Evolutionary conservation across 345 rosid species (phyloP).

Genomic region (Gossypium raimondii): DNA sequence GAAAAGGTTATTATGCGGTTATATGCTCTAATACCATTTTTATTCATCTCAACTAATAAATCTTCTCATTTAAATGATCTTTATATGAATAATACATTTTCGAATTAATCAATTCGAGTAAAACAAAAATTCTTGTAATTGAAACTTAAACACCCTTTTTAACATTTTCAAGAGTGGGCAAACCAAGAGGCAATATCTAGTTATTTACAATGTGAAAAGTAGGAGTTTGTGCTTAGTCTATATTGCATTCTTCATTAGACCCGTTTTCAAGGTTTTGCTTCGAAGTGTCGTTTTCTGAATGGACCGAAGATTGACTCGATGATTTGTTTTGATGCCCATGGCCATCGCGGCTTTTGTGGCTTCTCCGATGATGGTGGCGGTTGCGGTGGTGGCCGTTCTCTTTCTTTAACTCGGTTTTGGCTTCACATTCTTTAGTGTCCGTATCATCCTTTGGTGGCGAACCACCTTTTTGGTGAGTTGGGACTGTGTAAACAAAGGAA

Average conservation of each 20-base stretch:
- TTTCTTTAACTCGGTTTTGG: slow-evolving; percentile 31
- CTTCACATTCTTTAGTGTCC: slow-evolving; percentile 25
- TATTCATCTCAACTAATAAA: too few relatives aligned
- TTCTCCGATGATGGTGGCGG: background rate
- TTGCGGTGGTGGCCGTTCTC: slow-evolving; percentile 35
- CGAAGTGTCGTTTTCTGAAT: slow-evolving; percentile 20
- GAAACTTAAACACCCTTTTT: background rate
- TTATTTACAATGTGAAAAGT: background rate
- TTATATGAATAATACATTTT: too few relatives aligned
- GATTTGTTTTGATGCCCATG: slow-evolving; percentile 28
- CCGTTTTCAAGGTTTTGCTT: slow-evolving; percentile 24
- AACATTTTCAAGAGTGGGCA: background rate
- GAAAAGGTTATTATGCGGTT: too few relatives aligned
- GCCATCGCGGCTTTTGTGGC: slow-evolving; percentile 3
- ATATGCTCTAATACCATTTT: too few relatives aligned
- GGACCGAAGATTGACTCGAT: slow-evolving; percentile 24
- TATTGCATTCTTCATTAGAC: slow-evolving; percentile 9
- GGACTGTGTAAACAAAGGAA: slow-evolving; percentile 62
- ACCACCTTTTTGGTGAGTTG: slow-evolving; percentile 26
- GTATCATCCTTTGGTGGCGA: slow-evolving; percentile 16
- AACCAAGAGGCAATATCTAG: background rate
- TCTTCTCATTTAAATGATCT: too few relatives aligned
- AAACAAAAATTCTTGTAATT: slow-evolving; percentile 3
- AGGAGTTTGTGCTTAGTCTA: background rate
- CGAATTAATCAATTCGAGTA: too few relatives aligned